Conservation (phyloP, 2,329 filamentous ascomycete genomes). For the Colletotrichum gloeosporioides region DNA sequence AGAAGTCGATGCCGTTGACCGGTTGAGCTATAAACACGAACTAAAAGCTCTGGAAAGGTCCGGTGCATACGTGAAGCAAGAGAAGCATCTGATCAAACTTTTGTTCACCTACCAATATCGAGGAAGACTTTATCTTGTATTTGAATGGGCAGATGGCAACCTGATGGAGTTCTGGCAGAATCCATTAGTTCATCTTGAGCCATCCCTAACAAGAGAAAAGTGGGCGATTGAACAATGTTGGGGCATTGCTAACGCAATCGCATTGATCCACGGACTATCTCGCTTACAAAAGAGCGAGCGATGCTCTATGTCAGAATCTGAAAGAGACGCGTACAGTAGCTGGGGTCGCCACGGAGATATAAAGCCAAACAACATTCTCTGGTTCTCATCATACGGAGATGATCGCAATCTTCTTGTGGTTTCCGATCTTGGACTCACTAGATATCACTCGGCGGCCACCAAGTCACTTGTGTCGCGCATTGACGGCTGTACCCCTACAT, state of each 20-base stretch:
- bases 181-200: neutral
- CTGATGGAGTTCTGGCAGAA: constrained; percentile 10
- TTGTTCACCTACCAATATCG: constrained; percentile 18
- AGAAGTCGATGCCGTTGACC: neutral
- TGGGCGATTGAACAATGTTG: constrained; percentile 8
- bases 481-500: constrained; percentile 1
- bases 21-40: neutral
- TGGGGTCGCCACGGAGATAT: constrained; percentile 14
- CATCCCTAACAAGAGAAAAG: neutral
- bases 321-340: neutral
- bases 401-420: neutral
- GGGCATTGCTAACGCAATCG: neutral
- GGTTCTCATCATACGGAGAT: neutral
- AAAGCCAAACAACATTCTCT: constrained; percentile 8
- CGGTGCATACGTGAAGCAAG: neutral
- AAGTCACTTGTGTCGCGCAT: neutral
- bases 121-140: constrained; percentile 7
- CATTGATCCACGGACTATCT: neutral
- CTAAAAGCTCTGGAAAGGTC: neutral
- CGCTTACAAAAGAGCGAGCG: neutral
- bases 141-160: constrained; percentile 24
- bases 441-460: neutral
- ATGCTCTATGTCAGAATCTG: neutral
- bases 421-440: neutral
- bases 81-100: constrained; percentile 15